Percentiles rank a stretch among this genome's conserved stretches.
Conservation (phyloP, 2,329 filamentous ascomycete species). For the Phialophora macrospora region DNA sequence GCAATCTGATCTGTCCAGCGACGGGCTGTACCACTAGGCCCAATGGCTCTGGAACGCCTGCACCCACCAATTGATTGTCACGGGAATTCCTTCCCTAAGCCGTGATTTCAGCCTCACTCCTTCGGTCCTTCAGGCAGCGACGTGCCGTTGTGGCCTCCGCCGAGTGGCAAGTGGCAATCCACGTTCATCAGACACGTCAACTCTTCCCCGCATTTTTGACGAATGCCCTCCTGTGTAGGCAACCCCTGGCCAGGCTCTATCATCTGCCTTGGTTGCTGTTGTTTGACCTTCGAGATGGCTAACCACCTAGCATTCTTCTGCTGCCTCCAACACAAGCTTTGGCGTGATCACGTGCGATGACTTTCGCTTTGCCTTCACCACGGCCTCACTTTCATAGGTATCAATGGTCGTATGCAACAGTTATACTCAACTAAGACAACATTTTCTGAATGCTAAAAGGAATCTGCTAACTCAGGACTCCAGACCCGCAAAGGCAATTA, state of each 20-base stretch:
- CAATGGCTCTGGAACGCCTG: neutral
- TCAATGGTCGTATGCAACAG: neutral
- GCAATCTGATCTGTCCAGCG: neutral
- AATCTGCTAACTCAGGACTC: neutral
- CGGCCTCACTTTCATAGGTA: neutral
- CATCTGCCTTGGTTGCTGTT: neutral
- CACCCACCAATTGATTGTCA: neutral
- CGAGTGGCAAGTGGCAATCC: constrained; percentile 1
- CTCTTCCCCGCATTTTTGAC: constrained; percentile 5
- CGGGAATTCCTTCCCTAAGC: neutral
- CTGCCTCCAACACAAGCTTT: neutral
- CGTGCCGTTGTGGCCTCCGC: constrained; percentile 1
- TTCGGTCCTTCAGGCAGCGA: constrained; percentile 6
- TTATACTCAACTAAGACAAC: neutral
- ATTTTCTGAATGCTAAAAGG: neutral
- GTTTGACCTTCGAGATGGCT: neutral
- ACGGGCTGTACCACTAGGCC: neutral
- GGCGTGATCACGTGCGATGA: neutral
- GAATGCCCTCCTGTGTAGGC: neutral
- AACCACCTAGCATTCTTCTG: no score
- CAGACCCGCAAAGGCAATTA: neutral
- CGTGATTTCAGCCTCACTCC: constrained; percentile 10
- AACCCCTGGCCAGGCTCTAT: neutral
- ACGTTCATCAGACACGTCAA: constrained; percentile 5
- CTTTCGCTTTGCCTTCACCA: neutral